Percentiles rank a stretch among this genome's conserved stretches.
phyloP scores from a whole-genome alignment of 306 rosid species.

The Prinsepia uniflora region DNA sequence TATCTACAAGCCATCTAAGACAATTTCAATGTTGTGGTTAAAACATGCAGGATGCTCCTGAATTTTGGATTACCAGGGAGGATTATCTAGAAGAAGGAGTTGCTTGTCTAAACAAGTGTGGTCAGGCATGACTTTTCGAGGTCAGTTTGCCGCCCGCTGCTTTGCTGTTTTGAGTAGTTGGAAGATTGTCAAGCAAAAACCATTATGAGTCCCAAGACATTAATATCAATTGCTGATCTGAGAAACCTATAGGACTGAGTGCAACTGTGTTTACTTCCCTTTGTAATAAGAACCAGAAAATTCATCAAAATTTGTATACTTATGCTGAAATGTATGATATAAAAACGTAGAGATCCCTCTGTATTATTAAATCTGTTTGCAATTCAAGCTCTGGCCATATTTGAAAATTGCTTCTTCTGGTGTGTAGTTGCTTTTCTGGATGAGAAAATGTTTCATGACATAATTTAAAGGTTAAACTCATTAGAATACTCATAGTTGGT shows the following conservation, averaged over 20 bases:
- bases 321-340: conserved; percentile 13
- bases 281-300: not conserved
- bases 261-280: conserved; percentile 15
- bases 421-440: not conserved
- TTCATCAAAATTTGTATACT: not conserved
- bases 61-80: conserved; percentile 95
- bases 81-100: conserved; percentile 97
- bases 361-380: conserved; percentile 7
- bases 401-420: not conserved
- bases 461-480: not conserved
- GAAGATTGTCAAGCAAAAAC: conserved; percentile 27
- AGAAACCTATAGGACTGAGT: conserved; percentile 26
- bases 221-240: conserved; percentile 15
- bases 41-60: conserved; percentile 84
- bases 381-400: not conserved
- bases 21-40: conserved; percentile 32
- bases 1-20: conserved; percentile 23
- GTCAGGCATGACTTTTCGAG: conserved; percentile 67
- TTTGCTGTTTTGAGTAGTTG: conserved; percentile 12
- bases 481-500: not conserved
- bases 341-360: conserved; percentile 16
- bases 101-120: conserved; percentile 80
- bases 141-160: conserved; percentile 26
- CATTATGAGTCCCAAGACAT: conserved; percentile 22
- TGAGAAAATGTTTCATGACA: not conserved